These are phyloP conservation scores for Cylindrotheca fusiformis DNA, from an alignment of 108 stramenopile genomes.

Conservation along the genomic window DNA sequence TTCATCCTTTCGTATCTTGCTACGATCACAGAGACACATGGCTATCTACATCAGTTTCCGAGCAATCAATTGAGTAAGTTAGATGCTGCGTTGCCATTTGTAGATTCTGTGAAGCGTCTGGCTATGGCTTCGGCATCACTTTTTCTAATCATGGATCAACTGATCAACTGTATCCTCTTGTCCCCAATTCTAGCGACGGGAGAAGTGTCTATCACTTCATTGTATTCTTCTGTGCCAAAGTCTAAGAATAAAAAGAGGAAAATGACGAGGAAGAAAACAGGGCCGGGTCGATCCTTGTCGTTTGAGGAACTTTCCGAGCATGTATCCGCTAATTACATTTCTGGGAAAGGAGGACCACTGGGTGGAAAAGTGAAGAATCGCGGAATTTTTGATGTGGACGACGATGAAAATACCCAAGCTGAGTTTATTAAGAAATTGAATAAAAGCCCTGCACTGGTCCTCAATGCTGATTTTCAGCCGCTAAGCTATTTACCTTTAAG, in stretches of 20 bases:
- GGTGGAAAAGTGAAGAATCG: not conserved
- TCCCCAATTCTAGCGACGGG: too few relatives aligned
- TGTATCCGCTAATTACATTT: slow-evolving; percentile 10
- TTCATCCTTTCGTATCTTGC: too few relatives aligned
- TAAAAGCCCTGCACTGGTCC: slow-evolving; percentile 67
- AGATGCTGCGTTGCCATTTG: too few relatives aligned
- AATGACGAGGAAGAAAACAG: not conserved
- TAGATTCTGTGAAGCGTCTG: too few relatives aligned
- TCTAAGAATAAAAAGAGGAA: not conserved
- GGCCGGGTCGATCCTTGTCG: slow-evolving; percentile 16
- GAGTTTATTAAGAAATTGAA: slow-evolving; percentile 41
- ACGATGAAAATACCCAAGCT: slow-evolving; percentile 7
- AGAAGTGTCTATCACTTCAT: not conserved
- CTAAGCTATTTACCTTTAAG: slow-evolving; percentile 63
- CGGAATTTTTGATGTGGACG: not conserved
- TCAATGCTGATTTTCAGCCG: slow-evolving; percentile 79
- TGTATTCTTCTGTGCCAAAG: not conserved
- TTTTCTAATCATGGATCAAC: too few relatives aligned
- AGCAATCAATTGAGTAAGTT: too few relatives aligned
- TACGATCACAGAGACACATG: too few relatives aligned
- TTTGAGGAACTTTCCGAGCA: slow-evolving; percentile 27
- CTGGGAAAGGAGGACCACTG: slow-evolving; percentile 1
- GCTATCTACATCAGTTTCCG: too few relatives aligned
- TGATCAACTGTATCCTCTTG: too few relatives aligned
- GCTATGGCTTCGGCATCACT: too few relatives aligned